Evolutionary conservation across 129 eudicot genomes (phyloP).

Genomic region (Silybum marianum): DNA sequence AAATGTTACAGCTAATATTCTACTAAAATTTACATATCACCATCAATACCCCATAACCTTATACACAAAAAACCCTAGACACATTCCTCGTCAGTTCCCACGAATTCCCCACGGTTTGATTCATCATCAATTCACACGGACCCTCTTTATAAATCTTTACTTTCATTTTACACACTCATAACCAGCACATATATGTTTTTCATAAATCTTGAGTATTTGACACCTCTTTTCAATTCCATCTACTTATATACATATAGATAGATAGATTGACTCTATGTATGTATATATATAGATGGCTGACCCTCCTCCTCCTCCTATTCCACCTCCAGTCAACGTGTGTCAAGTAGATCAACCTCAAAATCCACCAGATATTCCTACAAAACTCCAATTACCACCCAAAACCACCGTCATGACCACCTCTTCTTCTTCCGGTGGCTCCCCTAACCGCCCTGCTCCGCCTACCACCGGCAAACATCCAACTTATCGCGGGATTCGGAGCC

Average conservation of each 20-base stretch:
- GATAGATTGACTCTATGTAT: not conserved
- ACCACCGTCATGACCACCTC: slow-evolving; percentile 25
- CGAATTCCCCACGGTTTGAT: slow-evolving; percentile 66
- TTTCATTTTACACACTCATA: not conserved
- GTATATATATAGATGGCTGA: slow-evolving; percentile 27
- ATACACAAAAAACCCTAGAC: slow-evolving; percentile 34
- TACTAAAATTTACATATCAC: slow-evolving; percentile 27
- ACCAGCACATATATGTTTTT: not conserved
- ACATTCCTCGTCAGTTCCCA: slow-evolving; percentile 30
- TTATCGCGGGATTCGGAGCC: slow-evolving; percentile 44
- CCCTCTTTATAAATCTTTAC: slow-evolving; percentile 19
- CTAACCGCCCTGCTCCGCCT: slow-evolving; percentile 22
- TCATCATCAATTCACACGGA: slow-evolving; percentile 24
- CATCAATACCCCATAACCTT: slow-evolving; percentile 1
- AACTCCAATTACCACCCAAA: slow-evolving; percentile 18
- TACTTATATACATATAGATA: not conserved
- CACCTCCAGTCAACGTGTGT: slow-evolving; percentile 1
- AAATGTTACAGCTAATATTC: slow-evolving; percentile 33
- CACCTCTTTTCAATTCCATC: slow-evolving; percentile 12
- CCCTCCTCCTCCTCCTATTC: slow-evolving; percentile 16
- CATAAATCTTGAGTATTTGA: not conserved
- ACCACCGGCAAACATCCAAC: slow-evolving; percentile 38
- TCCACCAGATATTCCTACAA: slow-evolving; percentile 11
- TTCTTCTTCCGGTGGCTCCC: slow-evolving; percentile 28
- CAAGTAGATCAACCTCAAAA: not conserved